A percentile compares a stretch with the other conserved stretches of the same genome.
These are phyloP conservation scores for Puccinia polysora DNA, from an alignment of 1,284 basidiomycete genomes.

Conservation along the genomic window DNA sequence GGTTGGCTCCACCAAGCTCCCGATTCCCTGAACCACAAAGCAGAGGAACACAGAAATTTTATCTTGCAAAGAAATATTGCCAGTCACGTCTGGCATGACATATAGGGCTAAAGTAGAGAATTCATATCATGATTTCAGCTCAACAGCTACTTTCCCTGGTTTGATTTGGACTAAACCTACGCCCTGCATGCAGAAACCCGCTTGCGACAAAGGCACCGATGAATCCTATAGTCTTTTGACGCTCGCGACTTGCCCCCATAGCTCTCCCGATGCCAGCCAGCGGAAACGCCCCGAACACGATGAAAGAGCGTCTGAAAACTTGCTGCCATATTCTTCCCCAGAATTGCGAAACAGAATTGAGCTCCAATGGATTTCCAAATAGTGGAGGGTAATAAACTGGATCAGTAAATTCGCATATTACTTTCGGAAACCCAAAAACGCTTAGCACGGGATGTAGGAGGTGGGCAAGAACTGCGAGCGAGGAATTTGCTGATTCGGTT, in stretches of 20 bases:
- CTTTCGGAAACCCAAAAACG: slow-evolving; percentile 15
- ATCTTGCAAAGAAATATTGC: neutral
- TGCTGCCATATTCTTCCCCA: slow-evolving; percentile 30
- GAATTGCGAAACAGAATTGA: slow-evolving; percentile 16
- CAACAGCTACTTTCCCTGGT: neutral
- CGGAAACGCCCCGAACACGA: slow-evolving; percentile 3
- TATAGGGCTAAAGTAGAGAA: slow-evolving; percentile 4
- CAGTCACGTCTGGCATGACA: slow-evolving; percentile 8
- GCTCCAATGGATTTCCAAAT: neutral
- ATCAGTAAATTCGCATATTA: slow-evolving; percentile 5
- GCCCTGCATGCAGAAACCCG: slow-evolving; percentile 12
- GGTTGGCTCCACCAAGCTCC: slow-evolving; percentile 15
- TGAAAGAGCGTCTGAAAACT: slow-evolving; percentile 5
- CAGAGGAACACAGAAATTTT: neutral
- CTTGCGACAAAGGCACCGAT: slow-evolving; percentile 17
- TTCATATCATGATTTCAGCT: too few species aligned
- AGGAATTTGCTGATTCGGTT: neutral
- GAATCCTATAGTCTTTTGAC: slow-evolving; percentile 3
- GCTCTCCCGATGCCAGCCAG: neutral
- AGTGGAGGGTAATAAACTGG: slow-evolving; percentile 23
- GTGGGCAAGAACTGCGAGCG: slow-evolving; percentile 10
- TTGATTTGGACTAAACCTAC: neutral
- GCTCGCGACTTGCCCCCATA: neutral
- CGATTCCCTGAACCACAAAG: slow-evolving; percentile 16
- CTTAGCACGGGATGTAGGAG: slow-evolving; percentile 7